Base-by-base conservation (phyloP, 257 asterid genomes). In the Echites panduratus region DNA sequence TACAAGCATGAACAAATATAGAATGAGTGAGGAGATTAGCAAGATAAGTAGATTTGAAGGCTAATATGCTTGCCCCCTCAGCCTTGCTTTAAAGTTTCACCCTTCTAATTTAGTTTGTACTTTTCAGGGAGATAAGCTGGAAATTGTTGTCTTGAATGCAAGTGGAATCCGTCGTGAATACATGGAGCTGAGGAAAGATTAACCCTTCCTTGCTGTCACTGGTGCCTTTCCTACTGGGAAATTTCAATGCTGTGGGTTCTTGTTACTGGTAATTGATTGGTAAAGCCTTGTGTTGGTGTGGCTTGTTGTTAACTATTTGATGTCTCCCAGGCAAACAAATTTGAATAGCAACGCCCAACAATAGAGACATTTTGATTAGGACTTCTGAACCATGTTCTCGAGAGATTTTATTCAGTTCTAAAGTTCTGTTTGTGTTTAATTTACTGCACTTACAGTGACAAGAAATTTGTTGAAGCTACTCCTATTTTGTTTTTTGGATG, bases 151-250 rank as follows among this genome's bases (percentile, higher is more conserved):
- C 59, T 35, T 84, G 67, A 81, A 79, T 75, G 78, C 85, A 12
- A 41, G 59, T 19, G 84, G 87, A 16, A 58, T 76, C 26, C 84
- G 73, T 52, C 79, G 80, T 9, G 86, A 84, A 61, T 77, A 58
- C 74, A 75, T 84, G 84, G 84, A 82, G 43, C 88, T 79, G 29
- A 81, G 85, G 77, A 83, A 77, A 75, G 82, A 83, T 71, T 85
- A 73, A 81, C 54, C 64, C n/a, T 68, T 16, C 59, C n/a, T 43
- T n/a, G 7, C 44, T 71, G 44, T 56, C 26, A 13, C 45, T 4
- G 20, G 40, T 70, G 58, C 62, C n/a, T 49, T 52, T 48, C 12
- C 44, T 24, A 38, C 35, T 26, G 43, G 26, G 53, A 32, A 32
- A 32, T 32, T 32, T 32, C 38, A 32, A 32, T 32, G 38, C 3